Percentiles rank a stretch among this genome's conserved stretches.
These are phyloP conservation scores for Cardamine occulta DNA, from an alignment of 345 rosid species.

Conservation along the genomic window DNA sequence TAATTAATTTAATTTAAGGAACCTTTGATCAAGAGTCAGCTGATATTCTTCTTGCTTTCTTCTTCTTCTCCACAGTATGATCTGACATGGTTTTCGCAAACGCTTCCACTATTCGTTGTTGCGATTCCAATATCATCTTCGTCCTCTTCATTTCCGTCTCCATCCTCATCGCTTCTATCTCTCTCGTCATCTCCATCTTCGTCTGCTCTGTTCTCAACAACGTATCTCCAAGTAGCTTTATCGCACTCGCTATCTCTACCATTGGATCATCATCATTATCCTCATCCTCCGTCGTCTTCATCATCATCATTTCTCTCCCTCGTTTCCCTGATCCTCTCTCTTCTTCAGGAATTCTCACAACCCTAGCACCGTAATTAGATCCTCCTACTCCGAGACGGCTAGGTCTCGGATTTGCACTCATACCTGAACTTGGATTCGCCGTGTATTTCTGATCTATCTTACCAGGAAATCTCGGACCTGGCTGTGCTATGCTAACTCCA, in stretches of 20 bases:
- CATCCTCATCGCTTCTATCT: conserved; percentile 85
- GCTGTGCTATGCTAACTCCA: conserved; percentile 77
- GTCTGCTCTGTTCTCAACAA: conserved; percentile 81
- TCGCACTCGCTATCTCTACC: conserved; percentile 80
- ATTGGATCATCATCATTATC: conserved; percentile 54
- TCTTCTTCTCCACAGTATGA: conserved; percentile 45
- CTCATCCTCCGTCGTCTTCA: conserved; percentile 39
- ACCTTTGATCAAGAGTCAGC: conserved; percentile 8
- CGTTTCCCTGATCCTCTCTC: conserved; percentile 40
- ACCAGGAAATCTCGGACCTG: conserved; percentile 55
- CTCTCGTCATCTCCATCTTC: conserved; percentile 92
- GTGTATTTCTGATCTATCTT: conserved; percentile 56
- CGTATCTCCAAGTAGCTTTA: conserved; percentile 82
- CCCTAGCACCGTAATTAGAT: conserved; percentile 46
- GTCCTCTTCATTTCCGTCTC: conserved; percentile 93
- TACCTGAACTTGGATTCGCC: background rate
- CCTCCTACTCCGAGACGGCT: conserved; percentile 42
- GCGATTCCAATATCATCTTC: conserved; percentile 82
- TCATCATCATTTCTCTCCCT: conserved; percentile 47
- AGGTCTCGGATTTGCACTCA: conserved; percentile 28
- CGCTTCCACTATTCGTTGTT: conserved; percentile 75
- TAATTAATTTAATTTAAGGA: background rate
- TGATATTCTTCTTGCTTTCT: conserved; percentile 34
- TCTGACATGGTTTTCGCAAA: conserved; percentile 70
- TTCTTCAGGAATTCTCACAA: conserved; percentile 46